phyloP scores from a whole-genome alignment of 2,329 filamentous ascomycete species.

The Stagonosporopsis rhizophila region DNA sequence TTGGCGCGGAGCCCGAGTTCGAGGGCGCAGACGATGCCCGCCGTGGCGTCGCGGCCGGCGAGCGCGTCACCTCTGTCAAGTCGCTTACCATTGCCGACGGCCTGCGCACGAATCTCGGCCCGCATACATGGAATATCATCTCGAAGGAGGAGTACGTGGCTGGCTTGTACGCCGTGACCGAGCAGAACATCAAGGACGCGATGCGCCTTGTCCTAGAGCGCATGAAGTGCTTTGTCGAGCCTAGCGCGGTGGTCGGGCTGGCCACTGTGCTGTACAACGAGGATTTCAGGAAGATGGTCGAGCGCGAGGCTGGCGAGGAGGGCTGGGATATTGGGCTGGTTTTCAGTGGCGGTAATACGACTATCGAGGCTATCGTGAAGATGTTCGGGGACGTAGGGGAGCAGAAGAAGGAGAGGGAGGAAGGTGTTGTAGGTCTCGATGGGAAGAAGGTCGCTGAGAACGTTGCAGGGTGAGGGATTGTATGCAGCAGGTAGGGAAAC shows the following conservation, averaged over 20 bases:
- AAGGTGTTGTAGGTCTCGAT: slow-evolving; percentile 50
- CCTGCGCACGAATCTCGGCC: slow-evolving; percentile 80
- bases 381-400: slow-evolving; percentile 54
- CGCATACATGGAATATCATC: slow-evolving; percentile 78
- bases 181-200: slow-evolving; percentile 80
- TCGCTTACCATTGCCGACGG: slow-evolving; percentile 89
- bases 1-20: slow-evolving; percentile 84
- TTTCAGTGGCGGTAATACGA: slow-evolving; percentile 70
- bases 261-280: slow-evolving; percentile 86
- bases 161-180: slow-evolving; percentile 75
- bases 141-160: slow-evolving; percentile 72
- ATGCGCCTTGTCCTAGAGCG: slow-evolving; percentile 82
- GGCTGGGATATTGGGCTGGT: slow-evolving; percentile 76
- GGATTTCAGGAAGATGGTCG: slow-evolving; percentile 73
- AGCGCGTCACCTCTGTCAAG: slow-evolving; percentile 71
- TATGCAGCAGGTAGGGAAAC: not conserved
- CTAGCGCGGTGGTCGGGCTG: slow-evolving; percentile 82
- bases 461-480: slow-evolving; percentile 50
- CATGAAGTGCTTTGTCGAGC: slow-evolving; percentile 90
- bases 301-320: slow-evolving; percentile 71
- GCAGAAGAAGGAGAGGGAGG: slow-evolving; percentile 47
- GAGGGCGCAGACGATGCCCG: slow-evolving; percentile 84
- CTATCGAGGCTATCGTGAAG: slow-evolving; percentile 65
- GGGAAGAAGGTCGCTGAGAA: slow-evolving; percentile 56
- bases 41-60: slow-evolving; percentile 70